Base-by-base conservation (phyloP, 306 rosid species). In the Medicago ruthenica region DNA sequence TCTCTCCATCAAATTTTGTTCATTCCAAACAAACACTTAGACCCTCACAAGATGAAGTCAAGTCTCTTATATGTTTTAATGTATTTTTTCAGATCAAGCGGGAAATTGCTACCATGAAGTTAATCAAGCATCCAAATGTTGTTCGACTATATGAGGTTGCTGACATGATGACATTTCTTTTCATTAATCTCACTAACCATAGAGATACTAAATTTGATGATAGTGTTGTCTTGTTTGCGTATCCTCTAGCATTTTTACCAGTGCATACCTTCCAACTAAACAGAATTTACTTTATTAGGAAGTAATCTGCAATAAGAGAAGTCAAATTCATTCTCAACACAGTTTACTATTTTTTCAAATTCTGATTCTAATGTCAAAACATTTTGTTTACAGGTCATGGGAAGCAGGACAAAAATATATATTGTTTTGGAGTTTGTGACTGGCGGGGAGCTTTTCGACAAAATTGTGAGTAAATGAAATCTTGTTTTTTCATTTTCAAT, bases 381-480 rank as follows among this genome's bases (percentile, higher is more conserved):
- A 47, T 57, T 9, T 58, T 48, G 6, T 67, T 85, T 80, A 59
- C 91, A 95, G 97, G 97, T 95, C 54, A 89, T 95, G 97, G 99
- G 97, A 64, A 95, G 99, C 88, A 87, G 84, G 84, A 89, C 96
- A 5, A 95, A 95, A 86, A 95, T 95, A 84, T 92, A 90, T 84
- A 95, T 95, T 45, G 92, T 90, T 59, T 84, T 95, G 91, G 99
- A 95, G 83, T 92, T 87, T 79, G 97, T 85, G 59, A 95, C 99
- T 3, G 99, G 99, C 7, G 99, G 97, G 10, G 99, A 95, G 89
- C 99, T 95, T 67, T 95, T 95, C 71, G 99, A 95, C 85, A 95
- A 95, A 88, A 95, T 92, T 86, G 99, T 95, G 84, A 90, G 98
- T 85, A 36, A 47, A 70, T 58, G 54, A 70, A 50, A 54, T 39